phyloP scores from a whole-genome alignment of 2,329 filamentous ascomycete genomes.

The Pleoardoris graminearum region DNA sequence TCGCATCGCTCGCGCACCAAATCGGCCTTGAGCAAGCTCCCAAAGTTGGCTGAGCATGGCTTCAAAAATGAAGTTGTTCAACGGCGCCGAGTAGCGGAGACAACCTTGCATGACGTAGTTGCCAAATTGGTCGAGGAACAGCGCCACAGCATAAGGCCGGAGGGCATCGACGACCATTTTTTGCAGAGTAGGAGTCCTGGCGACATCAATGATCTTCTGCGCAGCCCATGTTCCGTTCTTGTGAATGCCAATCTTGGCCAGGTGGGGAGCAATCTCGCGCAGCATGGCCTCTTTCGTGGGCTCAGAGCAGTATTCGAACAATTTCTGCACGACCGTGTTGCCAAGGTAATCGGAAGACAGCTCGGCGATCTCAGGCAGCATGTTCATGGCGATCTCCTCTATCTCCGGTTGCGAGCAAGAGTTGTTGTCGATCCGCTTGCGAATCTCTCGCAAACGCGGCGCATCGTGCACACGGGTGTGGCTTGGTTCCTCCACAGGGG shows the following conservation, averaged over 20 bases:
- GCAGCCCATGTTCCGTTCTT: slow-evolving; percentile 99
- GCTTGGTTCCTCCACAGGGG: slow-evolving; percentile 83
- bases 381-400: slow-evolving; percentile 86
- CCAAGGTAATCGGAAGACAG: slow-evolving; percentile 94
- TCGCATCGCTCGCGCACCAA: slow-evolving; percentile 93
- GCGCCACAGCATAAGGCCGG: slow-evolving; percentile 80
- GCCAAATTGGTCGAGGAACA: slow-evolving; percentile 97
- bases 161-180: slow-evolving; percentile 80
- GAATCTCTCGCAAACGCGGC: slow-evolving; percentile 89
- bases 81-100: slow-evolving; percentile 84
- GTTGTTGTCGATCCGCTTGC: slow-evolving; percentile 97
- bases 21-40: slow-evolving; percentile 90
- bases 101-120: slow-evolving; percentile 98
- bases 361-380: slow-evolving; percentile 96
- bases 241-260: slow-evolving; percentile 96
- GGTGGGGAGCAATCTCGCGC: slow-evolving; percentile 80
- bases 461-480: slow-evolving; percentile 91
- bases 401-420: slow-evolving; percentile 84
- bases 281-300: slow-evolving; percentile 90
- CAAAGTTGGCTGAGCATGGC: slow-evolving; percentile 93
- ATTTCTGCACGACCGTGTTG: slow-evolving; percentile 98
- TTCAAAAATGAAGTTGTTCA: slow-evolving; percentile 97
- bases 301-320: slow-evolving; percentile 96
- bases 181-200: slow-evolving; percentile 83
- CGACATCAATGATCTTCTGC: slow-evolving; percentile 98